Evolutionary conservation across 2,329 filamentous ascomycete genomes (phyloP).

Genomic region (Ascosphaera aggregata): DNA sequence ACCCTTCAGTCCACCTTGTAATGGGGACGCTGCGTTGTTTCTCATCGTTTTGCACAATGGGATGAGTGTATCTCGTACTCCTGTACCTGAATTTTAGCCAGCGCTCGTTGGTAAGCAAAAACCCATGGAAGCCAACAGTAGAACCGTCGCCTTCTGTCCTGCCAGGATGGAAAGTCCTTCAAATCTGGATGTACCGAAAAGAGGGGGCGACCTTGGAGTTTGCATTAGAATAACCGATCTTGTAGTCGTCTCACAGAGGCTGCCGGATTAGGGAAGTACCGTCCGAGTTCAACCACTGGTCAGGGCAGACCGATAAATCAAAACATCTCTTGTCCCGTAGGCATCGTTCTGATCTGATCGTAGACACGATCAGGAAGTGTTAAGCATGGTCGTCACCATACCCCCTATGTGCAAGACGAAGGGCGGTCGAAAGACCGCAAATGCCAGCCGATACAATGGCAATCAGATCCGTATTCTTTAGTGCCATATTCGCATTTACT

Average conservation of each 20-base stretch:
- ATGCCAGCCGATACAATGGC: conserved; percentile 21
- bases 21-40: conserved; percentile 18
- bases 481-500: not conserved
- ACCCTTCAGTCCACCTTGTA: conserved; percentile 14
- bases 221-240: conserved; percentile 23
- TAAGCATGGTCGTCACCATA: conserved; percentile 15
- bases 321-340: conserved; percentile 18
- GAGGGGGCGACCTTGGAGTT: conserved; percentile 16
- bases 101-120: conserved; percentile 21
- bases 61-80: conserved; percentile 28
- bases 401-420: conserved; percentile 21
- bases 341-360: conserved; percentile 4
- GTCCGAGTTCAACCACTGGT: conserved; percentile 23
- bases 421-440: conserved; percentile 21
- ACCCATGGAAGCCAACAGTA: conserved; percentile 25
- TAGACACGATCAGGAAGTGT: conserved; percentile 7
- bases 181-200: conserved; percentile 21
- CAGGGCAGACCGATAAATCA: conserved; percentile 12
- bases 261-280: conserved; percentile 18
- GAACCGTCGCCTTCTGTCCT: conserved; percentile 16
- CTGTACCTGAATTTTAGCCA: conserved; percentile 28
- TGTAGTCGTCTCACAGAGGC: conserved; percentile 25
- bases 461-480: conserved; percentile 9
- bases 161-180: conserved; percentile 24
- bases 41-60: conserved; percentile 15